These are phyloP conservation scores for Austroboletus olivaceoglutinosus DNA, from an alignment of 1,284 basidiomycete genomes.

Conservation along the genomic window DNA sequence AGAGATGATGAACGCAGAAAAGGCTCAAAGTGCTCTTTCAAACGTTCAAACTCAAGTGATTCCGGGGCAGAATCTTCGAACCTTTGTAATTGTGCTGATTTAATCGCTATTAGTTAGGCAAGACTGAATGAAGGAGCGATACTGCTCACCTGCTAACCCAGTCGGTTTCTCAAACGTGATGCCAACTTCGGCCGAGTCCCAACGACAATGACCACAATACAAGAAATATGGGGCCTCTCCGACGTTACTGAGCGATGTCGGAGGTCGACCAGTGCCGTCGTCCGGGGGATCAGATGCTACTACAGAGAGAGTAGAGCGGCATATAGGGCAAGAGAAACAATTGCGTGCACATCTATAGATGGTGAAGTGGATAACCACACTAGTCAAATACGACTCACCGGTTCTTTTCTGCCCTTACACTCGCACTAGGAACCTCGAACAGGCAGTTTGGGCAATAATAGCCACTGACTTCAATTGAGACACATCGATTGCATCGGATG, in stretches of 20 bases:
- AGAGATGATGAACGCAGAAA: conserved; percentile 75
- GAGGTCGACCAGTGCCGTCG: conserved; percentile 50
- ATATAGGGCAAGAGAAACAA: conserved; percentile 95
- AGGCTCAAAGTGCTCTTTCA: conserved; percentile 94
- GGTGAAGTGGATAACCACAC: conserved; percentile 7
- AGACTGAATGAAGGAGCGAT: not conserved
- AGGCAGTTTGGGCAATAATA: conserved; percentile 98
- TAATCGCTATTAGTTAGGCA: conserved; percentile 5
- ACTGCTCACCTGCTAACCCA: conserved; percentile 75
- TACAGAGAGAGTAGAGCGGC: conserved; percentile 83
- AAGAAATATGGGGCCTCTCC: conserved; percentile 89
- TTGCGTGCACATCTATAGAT: conserved; percentile 86
- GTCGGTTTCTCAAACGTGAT: conserved; percentile 96
- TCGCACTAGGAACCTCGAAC: conserved; percentile 98
- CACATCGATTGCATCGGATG: conserved; percentile 89
- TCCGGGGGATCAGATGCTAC: conserved; percentile 85
- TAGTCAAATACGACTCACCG: conserved; percentile 47
- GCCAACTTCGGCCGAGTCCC: conserved; percentile 90
- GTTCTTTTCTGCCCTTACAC: conserved; percentile 94
- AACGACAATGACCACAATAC: conserved; percentile 89
- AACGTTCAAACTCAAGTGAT: conserved; percentile 82
- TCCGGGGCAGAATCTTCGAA: conserved; percentile 83
- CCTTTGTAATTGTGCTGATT: conserved; percentile 82
- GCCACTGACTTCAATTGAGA: conserved; percentile 88
- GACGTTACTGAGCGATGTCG: conserved; percentile 51